Conservation (phyloP, 495 filamentous ascomycete genomes). For the Cercophora scortea region DNA sequence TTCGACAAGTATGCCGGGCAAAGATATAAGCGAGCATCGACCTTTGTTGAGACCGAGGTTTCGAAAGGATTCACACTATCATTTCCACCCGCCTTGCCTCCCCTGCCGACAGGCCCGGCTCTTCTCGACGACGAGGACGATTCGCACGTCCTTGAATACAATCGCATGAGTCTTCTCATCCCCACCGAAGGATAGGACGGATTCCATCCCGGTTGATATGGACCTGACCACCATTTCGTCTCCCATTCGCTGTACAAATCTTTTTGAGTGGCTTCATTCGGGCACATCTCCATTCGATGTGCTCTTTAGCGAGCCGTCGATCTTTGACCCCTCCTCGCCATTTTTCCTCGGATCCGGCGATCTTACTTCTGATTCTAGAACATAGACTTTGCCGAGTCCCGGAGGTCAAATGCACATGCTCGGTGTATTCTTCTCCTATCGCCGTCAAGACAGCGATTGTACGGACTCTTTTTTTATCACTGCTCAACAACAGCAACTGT, state of each 20-base stretch:
- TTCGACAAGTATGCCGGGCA: constrained; percentile 86
- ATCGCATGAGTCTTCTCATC: constrained; percentile 24
- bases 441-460: no score
- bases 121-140: constrained; percentile 2
- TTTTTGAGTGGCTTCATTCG: neutral
- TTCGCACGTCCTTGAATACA: neutral
- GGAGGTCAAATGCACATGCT: neutral
- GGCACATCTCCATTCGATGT: neutral
- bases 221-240: neutral
- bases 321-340: neutral
- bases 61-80: constrained; percentile 41
- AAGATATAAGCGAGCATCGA: constrained; percentile 73
- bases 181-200: constrained; percentile 25
- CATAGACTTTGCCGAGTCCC: neutral
- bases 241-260: constrained; percentile 11
- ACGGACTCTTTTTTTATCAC: no score
- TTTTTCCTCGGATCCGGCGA: neutral
- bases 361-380: neutral
- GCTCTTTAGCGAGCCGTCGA: neutral
- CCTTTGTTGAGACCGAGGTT: constrained; percentile 70
- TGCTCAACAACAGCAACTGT: no score
- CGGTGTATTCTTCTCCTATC: no score
- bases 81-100: constrained; percentile 7
- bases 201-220: neutral
- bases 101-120: neutral